A percentile compares a stretch with the other conserved stretches of the same genome.
phyloP scores from a whole-genome alignment of 2,329 filamentous ascomycete genomes.

The Colletotrichum agaves region DNA sequence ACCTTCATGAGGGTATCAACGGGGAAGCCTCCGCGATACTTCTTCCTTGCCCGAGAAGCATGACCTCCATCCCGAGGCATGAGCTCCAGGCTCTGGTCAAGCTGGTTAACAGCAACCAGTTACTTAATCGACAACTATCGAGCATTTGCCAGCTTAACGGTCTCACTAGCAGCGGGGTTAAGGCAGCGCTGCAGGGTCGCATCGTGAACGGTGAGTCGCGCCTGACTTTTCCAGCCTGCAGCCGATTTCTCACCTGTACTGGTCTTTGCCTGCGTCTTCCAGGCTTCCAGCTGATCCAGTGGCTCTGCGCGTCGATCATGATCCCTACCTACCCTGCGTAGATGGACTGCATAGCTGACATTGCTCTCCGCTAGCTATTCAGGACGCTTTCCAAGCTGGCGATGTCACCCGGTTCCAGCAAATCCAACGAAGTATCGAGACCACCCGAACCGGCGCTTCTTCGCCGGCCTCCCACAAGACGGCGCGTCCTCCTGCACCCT shows the following conservation, averaged over 20 bases:
- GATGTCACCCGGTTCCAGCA: conserved; percentile 56
- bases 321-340: background rate
- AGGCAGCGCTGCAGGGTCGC: conserved; percentile 81
- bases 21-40: conserved; percentile 23
- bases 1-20: conserved; percentile 38
- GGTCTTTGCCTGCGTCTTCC: background rate
- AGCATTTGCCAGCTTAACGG: conserved; percentile 80
- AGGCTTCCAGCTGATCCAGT: background rate
- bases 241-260: conserved; percentile 9
- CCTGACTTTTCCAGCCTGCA: conserved; percentile 20
- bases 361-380: conserved; percentile 50
- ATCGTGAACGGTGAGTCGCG: conserved; percentile 78
- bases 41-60: conserved; percentile 35
- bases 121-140: conserved; percentile 75
- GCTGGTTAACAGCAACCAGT: conserved; percentile 54
- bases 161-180: conserved; percentile 83
- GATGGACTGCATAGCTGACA: conserved; percentile 17
- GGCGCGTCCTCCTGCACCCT: conserved; percentile 15
- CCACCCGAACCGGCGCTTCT: conserved; percentile 27
- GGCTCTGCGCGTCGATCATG: background rate
- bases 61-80: conserved; percentile 46
- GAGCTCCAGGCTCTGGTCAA: conserved; percentile 60
- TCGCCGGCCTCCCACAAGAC: conserved; percentile 32
- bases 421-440: conserved; percentile 55
- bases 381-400: conserved; percentile 49